These are phyloP conservation scores for Platanus orientalis DNA, from an alignment of 164 flowering plant genomes.

Conservation along the genomic window DNA sequence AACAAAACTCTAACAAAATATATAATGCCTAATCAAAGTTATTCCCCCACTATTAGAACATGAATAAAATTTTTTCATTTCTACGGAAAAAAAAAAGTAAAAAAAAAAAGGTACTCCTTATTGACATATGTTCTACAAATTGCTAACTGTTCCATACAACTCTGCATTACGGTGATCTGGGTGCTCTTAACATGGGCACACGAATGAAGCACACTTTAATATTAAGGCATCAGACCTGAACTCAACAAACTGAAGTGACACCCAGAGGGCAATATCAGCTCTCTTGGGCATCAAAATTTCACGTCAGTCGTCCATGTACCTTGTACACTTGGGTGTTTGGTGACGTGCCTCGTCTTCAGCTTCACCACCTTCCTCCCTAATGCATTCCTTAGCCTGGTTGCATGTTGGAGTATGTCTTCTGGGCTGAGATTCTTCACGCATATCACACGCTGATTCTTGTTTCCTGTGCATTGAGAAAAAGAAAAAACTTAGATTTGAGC, in stretches of 20 bases:
- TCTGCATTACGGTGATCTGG: too few species aligned
- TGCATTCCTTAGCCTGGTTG: slow-evolving; percentile 71
- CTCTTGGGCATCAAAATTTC: slow-evolving; percentile 27
- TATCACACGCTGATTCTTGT: slow-evolving; percentile 75
- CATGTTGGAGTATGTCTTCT: slow-evolving; percentile 55
- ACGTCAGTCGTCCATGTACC: slow-evolving; percentile 86
- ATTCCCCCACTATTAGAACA: too few species aligned
- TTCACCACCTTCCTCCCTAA: slow-evolving; percentile 75
- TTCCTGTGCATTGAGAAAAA: slow-evolving; percentile 34
- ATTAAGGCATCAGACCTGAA: neutral
- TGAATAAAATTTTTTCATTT: too few species aligned
- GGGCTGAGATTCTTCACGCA: slow-evolving; percentile 75
- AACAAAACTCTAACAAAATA: too few species aligned
- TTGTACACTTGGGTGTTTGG: slow-evolving; percentile 85
- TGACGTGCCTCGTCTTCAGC: slow-evolving; percentile 80
- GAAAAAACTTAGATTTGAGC: neutral
- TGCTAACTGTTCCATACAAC: too few species aligned
- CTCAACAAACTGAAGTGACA: neutral
- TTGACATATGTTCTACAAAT: too few species aligned
- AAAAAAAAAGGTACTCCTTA: too few species aligned
- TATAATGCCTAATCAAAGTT: too few species aligned
- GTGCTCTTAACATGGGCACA: too few species aligned
- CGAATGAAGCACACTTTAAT: too few species aligned
- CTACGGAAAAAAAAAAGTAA: too few species aligned
- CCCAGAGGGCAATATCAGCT: neutral